These are phyloP conservation scores for Pugionium dolabratum DNA, from an alignment of 345 rosid species.

Conservation along the genomic window DNA sequence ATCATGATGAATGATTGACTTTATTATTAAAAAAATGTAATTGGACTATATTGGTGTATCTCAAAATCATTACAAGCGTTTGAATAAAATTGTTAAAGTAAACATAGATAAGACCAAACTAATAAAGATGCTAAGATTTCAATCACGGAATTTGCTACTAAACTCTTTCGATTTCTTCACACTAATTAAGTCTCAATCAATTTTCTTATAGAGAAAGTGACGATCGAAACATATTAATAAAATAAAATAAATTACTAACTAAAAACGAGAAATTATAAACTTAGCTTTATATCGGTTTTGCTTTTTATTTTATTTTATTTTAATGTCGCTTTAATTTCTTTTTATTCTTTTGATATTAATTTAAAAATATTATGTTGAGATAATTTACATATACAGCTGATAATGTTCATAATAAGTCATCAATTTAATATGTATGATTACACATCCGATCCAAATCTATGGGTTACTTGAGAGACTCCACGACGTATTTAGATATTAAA, in stretches of 20 bases:
- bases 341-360: slow-evolving; percentile 5
- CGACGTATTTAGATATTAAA: background rate
- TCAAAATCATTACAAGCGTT: slow-evolving; percentile 8
- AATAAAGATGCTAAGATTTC: slow-evolving; percentile 11
- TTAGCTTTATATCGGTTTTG: slow-evolving; percentile 14
- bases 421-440: slow-evolving; percentile 13
- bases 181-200: slow-evolving; percentile 1
- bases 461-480: slow-evolving; percentile 14
- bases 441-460: slow-evolving; percentile 23
- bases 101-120: slow-evolving; percentile 23
- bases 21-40: background rate
- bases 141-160: slow-evolving; percentile 26
- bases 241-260: background rate
- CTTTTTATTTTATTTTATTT: slow-evolving; percentile 11
- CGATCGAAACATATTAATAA: background rate
- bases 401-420: background rate
- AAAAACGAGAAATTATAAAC: slow-evolving; percentile 12
- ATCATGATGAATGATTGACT: slow-evolving; percentile 14
- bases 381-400: background rate
- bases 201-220: background rate
- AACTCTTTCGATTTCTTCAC: slow-evolving; percentile 32
- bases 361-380: background rate
- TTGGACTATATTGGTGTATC: background rate
- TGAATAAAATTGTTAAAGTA: slow-evolving; percentile 12
- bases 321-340: slow-evolving; percentile 13